Evolutionary conservation across 129 eudicot species (phyloP), one percentile per base, ranked within the genome.

Genomic region (Escallonia herrerae): DNA sequence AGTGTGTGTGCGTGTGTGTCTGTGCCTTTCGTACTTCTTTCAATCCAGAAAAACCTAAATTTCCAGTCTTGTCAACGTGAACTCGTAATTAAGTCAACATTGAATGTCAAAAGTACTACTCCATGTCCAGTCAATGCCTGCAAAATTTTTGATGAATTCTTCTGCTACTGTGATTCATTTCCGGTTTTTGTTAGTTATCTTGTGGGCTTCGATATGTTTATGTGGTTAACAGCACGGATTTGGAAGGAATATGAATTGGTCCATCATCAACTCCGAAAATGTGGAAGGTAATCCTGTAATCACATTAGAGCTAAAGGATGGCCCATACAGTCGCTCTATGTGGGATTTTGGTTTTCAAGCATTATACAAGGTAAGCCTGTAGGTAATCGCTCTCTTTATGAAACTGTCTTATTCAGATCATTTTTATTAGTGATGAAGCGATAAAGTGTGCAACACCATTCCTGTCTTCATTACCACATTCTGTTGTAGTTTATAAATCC

Each of bases 281-380:
- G 86, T 77, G 72, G 95, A 83, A 6, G 95, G 89, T 57, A 83
- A 82, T 60, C 89, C 95, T 57, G 81, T 77, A 67, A 67, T 88
- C 56, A 88, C 95, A 66, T 62, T 93, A 68, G 98, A 93, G 85
- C 80, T 93, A 50, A 85, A 80, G 67, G 98, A 93, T 74, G 75
- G 71, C 66, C 77, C 87, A 7, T 93, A 93, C 76, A 85, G 95
- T 62, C 96, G 91, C 22, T 63, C 96, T 67, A 93, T 93, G 96
- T 93, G 96, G 96, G 95, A 93, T 84, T 88, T 83, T 80, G 74
- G 96, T 75, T 93, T 93, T 72, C 95, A 85, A 60, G 95, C 91
- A 52, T 62, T 83, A 45, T 93, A 88, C 87, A 93, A 86, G 98
- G 97, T 88, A 10, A 43, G 62, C 40, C 7, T 62, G 4, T 56